phyloP scores from a whole-genome alignment of 2,329 filamentous ascomycete species.

The Reticulascus tulasneorum region DNA sequence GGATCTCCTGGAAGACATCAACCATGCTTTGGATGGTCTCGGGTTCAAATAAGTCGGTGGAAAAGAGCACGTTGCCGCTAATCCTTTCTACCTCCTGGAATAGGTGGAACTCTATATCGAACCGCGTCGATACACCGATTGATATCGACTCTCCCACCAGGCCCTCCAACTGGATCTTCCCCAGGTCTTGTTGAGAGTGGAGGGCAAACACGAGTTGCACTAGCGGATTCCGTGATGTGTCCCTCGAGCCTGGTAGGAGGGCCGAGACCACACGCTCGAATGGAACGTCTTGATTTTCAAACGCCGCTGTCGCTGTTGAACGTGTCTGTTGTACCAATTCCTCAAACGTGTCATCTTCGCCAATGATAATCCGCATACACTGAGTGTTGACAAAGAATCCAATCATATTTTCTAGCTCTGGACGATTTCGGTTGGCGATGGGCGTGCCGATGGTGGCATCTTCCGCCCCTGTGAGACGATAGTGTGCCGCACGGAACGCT shows the following conservation, averaged over 20 bases:
- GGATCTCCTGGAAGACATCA: neutral
- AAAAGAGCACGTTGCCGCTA: conserved; percentile 12
- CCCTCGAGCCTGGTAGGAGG: neutral
- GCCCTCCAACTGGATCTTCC: neutral
- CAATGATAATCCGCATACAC: conserved; percentile 18
- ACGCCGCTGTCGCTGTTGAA: conserved; percentile 3
- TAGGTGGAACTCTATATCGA: conserved; percentile 16
- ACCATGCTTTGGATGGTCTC: neutral
- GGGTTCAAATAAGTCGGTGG: conserved; percentile 17
- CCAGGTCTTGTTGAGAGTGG: conserved; percentile 2
- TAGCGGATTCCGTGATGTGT: conserved; percentile 5
- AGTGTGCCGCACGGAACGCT: conserved; percentile 21
- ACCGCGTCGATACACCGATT: conserved; percentile 1
- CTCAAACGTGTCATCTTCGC: conserved; percentile 11
- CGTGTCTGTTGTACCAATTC: conserved; percentile 15
- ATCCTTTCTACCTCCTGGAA: conserved; percentile 14
- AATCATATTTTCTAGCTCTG: conserved; percentile 8
- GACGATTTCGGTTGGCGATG: conserved; percentile 2
- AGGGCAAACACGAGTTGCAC: conserved; percentile 5
- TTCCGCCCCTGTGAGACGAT: conserved; percentile 18
- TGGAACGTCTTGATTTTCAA: conserved; percentile 19
- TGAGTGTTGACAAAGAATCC: conserved; percentile 23
- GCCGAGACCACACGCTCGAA: conserved; percentile 4
- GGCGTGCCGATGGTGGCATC: conserved; percentile 19
- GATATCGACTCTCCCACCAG: conserved; percentile 1